Base-by-base conservation (phyloP, 2,329 filamentous ascomycete genomes). In the Paecilomyces variotii region DNA sequence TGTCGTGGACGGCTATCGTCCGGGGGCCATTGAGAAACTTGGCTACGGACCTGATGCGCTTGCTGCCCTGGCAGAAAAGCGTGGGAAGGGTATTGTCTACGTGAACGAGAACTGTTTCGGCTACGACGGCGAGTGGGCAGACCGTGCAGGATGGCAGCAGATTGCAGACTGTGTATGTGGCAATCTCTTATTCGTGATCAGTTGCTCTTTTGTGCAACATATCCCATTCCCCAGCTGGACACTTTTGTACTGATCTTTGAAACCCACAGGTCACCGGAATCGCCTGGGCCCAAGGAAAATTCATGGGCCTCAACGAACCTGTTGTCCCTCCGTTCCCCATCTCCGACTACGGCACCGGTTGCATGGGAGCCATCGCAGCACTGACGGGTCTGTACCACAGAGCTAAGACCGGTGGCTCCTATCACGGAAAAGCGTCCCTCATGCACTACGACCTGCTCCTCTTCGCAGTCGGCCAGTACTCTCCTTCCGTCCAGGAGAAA, bases 51-150 rank as follows among this genome's bases (percentile, higher is more conserved):
- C 83, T 0, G 69, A 78, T n/a, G 75, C 76, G 27, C 77, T 89
- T 9, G 73, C 80, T 0, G 73, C 80, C 4, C 67, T 86, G 34
- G 82, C 82, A 0, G 74, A 78, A 58, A 72, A 77, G 59, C 79
- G 86, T 19, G 80, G 82, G 2, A 84, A 81, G 66, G 87, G 87
- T 1, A 82, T 87, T 34, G 79, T 90, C 5, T 88, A 88, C 65
- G 84, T 89, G 6, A 81, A 83, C 34, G 87, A 90, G 70, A 86
- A 90, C 68, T 90, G 87, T 68, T 90, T 89, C 64, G 87, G 87
- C 0, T 84, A 82, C 34, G 74, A 80, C 30, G 83, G 81, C 4
- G 83, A 86, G 59, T 89, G 86, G 87, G 80, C 82, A 0, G 72
- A 75, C 6, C 78, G 87, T 2, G 82, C 85, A 4, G 87, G 87